Conservation (phyloP, 2,329 filamentous ascomycete species). For the Phoma herbarum region DNA sequence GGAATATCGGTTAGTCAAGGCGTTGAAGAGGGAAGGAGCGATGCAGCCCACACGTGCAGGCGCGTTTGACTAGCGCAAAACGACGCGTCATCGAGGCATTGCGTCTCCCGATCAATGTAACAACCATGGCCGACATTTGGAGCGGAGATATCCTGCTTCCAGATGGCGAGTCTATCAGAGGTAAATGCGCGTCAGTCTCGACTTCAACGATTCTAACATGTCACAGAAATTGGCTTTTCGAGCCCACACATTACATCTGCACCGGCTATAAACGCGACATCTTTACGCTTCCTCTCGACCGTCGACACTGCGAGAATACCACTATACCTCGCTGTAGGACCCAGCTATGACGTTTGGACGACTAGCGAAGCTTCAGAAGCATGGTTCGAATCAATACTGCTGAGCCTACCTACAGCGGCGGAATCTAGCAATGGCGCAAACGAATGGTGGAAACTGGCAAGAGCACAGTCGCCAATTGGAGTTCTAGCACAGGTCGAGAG, state of each 20-base stretch:
- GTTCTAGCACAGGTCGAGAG: conserved; percentile 48
- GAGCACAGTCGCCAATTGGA: conserved; percentile 52
- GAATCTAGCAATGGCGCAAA: conserved; percentile 2
- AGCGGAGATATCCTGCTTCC: conserved; percentile 45
- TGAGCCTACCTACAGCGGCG: conserved; percentile 29
- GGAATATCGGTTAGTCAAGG: too few species aligned
- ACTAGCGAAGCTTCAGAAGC: conserved; percentile 42
- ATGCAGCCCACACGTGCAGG: conserved; percentile 1
- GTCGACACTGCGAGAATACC: conserved; percentile 54
- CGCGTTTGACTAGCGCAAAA: conserved; percentile 14
- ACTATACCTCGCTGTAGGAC: conserved; percentile 51
- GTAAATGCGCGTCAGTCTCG: conserved; percentile 22
- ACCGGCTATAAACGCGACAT: conserved; percentile 24
- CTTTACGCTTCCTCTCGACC: conserved; percentile 49
- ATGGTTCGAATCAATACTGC: conserved; percentile 53
- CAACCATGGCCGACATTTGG: conserved; percentile 47
- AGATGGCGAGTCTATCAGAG: conserved; percentile 34
- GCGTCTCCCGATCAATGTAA: conserved; percentile 1
- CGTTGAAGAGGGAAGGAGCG: neutral
- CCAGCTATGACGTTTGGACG: conserved; percentile 52
- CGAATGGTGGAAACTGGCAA: conserved; percentile 51
- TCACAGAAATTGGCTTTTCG: conserved; percentile 42
- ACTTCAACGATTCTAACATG: neutral
- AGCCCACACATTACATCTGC: conserved; percentile 31
- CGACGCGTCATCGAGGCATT: conserved; percentile 12